Evolutionary conservation across 2,329 filamentous ascomycete genomes (phyloP).

Genomic region (Penicillium sp.): DNA sequence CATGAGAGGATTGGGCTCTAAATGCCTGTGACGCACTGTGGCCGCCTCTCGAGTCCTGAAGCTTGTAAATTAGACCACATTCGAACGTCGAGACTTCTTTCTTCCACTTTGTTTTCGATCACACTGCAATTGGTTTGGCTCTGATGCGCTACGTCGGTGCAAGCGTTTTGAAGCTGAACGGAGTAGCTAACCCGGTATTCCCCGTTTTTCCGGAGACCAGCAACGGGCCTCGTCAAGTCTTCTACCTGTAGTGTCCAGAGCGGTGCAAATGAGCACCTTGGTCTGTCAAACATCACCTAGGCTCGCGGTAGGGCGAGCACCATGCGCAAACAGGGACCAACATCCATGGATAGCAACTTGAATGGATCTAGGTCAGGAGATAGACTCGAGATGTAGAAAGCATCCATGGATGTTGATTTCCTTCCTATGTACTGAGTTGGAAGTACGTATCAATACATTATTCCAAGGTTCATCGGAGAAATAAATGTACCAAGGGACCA

Average conservation of each 20-base stretch:
- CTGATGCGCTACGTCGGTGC: neutral
- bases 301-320: no score
- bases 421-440: no score
- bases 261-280: neutral
- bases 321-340: no score
- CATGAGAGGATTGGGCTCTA: conserved; percentile 24
- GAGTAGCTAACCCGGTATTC: neutral
- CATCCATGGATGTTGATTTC: no score
- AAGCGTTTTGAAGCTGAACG: neutral
- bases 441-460: no score
- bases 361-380: no score
- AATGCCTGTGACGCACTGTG: conserved; percentile 22
- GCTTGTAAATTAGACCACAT: conserved; percentile 32
- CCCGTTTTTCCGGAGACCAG: neutral
- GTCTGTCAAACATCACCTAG: no score
- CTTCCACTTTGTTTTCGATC: conserved; percentile 15
- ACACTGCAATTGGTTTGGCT: neutral
- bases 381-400: no score
- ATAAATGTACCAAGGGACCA: no score
- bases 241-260: neutral
- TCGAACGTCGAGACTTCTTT: conserved; percentile 24
- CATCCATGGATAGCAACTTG: no score
- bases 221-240: neutral
- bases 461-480: no score
- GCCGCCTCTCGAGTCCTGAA: conserved; percentile 29